Evolutionary conservation across 2,329 filamentous ascomycete species (phyloP).

Genomic region (Colletotrichum musicola): DNA sequence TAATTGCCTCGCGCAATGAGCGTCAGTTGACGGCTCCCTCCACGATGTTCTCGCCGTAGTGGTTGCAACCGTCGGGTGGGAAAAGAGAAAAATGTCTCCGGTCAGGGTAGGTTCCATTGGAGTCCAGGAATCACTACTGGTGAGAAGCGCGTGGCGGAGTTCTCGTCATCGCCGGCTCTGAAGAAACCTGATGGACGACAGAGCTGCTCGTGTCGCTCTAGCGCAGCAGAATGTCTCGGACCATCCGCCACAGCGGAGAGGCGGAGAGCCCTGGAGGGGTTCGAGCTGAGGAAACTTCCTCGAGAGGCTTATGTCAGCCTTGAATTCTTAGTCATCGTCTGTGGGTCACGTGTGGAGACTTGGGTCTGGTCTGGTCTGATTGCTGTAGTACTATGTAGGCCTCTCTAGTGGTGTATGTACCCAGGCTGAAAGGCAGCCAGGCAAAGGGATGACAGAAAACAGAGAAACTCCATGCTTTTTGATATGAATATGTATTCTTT

Average conservation of each 20-base stretch:
- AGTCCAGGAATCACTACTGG: conserved; percentile 15
- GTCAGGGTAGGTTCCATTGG: conserved; percentile 1
- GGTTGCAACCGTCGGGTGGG: conserved; percentile 22
- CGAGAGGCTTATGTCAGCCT: background rate
- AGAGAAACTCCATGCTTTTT: too few relatives aligned
- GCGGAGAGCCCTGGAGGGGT: background rate
- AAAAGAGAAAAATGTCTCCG: conserved; percentile 5
- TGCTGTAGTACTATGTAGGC: too few relatives aligned
- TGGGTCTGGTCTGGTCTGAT: background rate
- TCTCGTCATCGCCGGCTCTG: conserved; percentile 23
- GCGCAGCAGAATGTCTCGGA: conserved; percentile 36
- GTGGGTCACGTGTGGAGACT: too few relatives aligned
- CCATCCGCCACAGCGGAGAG: conserved; percentile 22
- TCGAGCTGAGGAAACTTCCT: background rate
- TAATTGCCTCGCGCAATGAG: conserved; percentile 28
- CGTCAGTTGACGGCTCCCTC: conserved; percentile 21
- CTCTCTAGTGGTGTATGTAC: too few relatives aligned
- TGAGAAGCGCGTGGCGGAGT: conserved; percentile 33
- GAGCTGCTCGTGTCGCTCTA: conserved; percentile 32
- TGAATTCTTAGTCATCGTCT: too few relatives aligned
- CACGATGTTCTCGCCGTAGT: conserved; percentile 19
- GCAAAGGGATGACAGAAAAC: too few relatives aligned
- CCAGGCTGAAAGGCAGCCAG: too few relatives aligned
- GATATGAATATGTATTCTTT: too few relatives aligned
- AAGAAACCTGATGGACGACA: conserved; percentile 32